Conservation (phyloP, 2,329 filamentous ascomycete genomes). For the Chaetomium strumarium region DNA sequence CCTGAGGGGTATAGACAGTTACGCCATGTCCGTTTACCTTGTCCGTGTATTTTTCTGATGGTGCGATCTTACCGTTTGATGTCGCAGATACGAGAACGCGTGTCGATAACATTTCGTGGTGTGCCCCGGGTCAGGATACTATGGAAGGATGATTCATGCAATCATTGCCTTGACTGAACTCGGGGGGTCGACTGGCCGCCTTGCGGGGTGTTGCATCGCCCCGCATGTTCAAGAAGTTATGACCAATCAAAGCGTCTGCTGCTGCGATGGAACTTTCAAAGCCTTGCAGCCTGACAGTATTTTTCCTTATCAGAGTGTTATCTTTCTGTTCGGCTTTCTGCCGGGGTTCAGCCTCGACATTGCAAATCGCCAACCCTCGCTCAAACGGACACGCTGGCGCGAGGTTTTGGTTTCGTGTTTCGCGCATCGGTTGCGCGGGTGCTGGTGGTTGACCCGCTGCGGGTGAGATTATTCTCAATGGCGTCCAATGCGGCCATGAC, state of each 20-base stretch:
- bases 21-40: no score
- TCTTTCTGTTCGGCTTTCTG: conserved; percentile 2
- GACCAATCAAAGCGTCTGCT: conserved; percentile 6
- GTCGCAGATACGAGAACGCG: not conserved
- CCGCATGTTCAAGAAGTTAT: not conserved
- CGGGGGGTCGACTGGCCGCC: not conserved
- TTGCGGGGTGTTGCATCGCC: conserved; percentile 13
- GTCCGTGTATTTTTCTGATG: not conserved
- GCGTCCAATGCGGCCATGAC: conserved; percentile 12
- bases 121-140: no score
- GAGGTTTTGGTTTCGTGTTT: not conserved
- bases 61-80: conserved; percentile 2
- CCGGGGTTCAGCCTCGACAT: not conserved
- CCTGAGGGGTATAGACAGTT: no score
- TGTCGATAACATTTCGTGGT: no score
- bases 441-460: not conserved
- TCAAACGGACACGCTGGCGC: conserved; percentile 4
- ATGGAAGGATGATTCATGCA: no score
- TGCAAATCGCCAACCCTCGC: not conserved
- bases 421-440: conserved; percentile 12
- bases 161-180: no score
- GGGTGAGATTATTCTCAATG: conserved; percentile 10
- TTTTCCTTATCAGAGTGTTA: no score
- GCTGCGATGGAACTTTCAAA: not conserved
- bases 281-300: conserved; percentile 15